Evolutionary conservation across 192 early-diverging fungal species (phyloP).

Genomic region (Funneliformis geosporum): DNA sequence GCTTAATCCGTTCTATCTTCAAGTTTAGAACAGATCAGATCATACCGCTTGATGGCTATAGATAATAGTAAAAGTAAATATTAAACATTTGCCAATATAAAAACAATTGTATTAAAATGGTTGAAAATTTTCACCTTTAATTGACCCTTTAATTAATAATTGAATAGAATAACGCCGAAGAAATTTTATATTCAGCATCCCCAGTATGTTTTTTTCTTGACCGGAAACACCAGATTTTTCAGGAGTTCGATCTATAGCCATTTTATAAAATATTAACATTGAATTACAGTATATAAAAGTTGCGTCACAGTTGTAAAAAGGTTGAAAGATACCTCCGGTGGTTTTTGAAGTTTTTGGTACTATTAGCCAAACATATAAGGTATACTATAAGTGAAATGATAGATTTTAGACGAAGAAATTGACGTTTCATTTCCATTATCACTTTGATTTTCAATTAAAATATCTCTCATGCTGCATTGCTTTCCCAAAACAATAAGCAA

Average conservation of each 20-base stretch:
- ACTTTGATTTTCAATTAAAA: background rate
- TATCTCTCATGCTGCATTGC: constrained; percentile 39
- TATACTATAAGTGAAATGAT: constrained; percentile 18
- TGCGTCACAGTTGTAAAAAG: too few species aligned
- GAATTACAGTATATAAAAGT: too few species aligned
- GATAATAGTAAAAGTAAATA: background rate
- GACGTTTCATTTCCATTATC: background rate
- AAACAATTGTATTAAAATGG: too few species aligned
- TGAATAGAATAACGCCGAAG: constrained; percentile 58
- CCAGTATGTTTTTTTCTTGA: constrained; percentile 63
- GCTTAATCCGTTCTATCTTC: too few species aligned
- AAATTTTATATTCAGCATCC: constrained; percentile 61
- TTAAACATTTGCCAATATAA: too few species aligned
- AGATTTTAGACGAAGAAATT: background rate
- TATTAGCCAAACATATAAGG: constrained; percentile 55
- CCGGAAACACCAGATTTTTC: constrained; percentile 42
- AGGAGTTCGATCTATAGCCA: constrained; percentile 40
- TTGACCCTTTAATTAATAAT: constrained; percentile 47
- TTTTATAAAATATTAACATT: constrained; percentile 32
- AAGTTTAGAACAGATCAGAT: constrained; percentile 39
- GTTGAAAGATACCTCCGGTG: constrained; percentile 36
- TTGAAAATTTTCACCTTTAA: constrained; percentile 58
- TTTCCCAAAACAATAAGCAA: constrained; percentile 42
- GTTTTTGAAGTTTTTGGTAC: constrained; percentile 47
- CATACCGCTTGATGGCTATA: constrained; percentile 39